Conservation (phyloP, 2,329 filamentous ascomycete species). For the Penicillium sp. region DNA sequence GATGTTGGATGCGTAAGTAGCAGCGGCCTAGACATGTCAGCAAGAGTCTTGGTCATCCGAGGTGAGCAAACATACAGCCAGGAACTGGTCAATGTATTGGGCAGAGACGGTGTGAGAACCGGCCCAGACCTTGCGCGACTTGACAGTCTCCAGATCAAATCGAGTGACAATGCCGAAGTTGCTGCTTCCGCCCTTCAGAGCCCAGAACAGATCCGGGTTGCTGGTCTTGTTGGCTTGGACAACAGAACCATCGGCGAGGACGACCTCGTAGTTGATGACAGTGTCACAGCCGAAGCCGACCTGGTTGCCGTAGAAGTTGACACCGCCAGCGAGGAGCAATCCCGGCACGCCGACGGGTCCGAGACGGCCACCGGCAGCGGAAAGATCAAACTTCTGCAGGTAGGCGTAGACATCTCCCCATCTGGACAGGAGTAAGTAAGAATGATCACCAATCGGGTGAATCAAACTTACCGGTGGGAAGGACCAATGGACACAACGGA, state of each 20-base stretch:
- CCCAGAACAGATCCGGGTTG: slow-evolving; percentile 40
- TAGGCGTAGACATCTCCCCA: slow-evolving; percentile 41
- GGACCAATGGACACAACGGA: slow-evolving; percentile 33
- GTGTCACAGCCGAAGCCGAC: slow-evolving; percentile 32
- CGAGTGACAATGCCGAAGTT: slow-evolving; percentile 48
- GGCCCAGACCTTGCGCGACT: slow-evolving; percentile 36
- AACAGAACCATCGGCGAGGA: slow-evolving; percentile 41
- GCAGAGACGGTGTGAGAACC: slow-evolving; percentile 30
- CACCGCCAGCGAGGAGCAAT: slow-evolving; percentile 31
- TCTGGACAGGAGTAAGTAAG: slow-evolving; percentile 10
- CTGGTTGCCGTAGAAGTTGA: slow-evolving; percentile 33
- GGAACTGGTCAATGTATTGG: slow-evolving; percentile 28
- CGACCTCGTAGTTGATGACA: slow-evolving; percentile 36
- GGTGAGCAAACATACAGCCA: slow-evolving; percentile 18
- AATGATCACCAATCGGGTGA: not conserved
- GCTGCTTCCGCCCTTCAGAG: slow-evolving; percentile 46
- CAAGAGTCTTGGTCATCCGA: not conserved
- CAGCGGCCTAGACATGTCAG: slow-evolving; percentile 24
- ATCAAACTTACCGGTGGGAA: slow-evolving; percentile 23
- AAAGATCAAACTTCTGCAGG: slow-evolving; percentile 21
- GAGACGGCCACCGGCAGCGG: slow-evolving; percentile 30
- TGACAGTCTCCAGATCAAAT: slow-evolving; percentile 40
- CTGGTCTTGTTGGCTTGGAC: slow-evolving; percentile 37
- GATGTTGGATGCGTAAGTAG: slow-evolving; percentile 30
- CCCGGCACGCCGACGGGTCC: slow-evolving; percentile 34